Conservation (phyloP, 352 stramenopile genomes). For the Phytophthora litchii region DNA sequence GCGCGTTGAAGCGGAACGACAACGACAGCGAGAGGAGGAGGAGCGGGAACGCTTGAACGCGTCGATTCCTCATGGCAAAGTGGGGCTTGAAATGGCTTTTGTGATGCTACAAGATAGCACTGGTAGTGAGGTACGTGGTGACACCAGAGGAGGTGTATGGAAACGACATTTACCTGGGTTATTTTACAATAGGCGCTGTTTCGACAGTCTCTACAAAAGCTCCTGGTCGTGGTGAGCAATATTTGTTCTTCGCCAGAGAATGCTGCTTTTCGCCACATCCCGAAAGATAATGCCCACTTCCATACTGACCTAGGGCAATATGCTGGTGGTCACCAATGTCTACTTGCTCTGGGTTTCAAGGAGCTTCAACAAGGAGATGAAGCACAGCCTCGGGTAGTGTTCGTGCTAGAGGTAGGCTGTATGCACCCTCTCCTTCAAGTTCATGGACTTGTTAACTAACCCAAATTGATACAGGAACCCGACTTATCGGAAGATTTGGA, state of each 20-base stretch:
- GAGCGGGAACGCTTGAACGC: constrained; percentile 41
- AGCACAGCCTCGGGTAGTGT: constrained; percentile 45
- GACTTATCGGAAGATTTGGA: constrained; percentile 78
- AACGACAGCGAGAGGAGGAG: constrained; percentile 38
- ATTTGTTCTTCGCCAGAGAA: constrained; percentile 80
- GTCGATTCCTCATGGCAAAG: constrained; percentile 41
- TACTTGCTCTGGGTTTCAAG: constrained; percentile 78
- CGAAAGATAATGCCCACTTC: constrained; percentile 75
- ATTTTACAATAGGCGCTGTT: constrained; percentile 31
- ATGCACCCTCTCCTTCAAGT: not conserved
- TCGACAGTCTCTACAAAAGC: constrained; percentile 50
- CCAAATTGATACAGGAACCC: constrained; percentile 52
- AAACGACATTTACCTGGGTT: constrained; percentile 1
- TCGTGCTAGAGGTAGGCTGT: constrained; percentile 62
- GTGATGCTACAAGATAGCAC: constrained; percentile 51
- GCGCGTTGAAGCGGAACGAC: constrained; percentile 41
- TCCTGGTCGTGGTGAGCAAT: constrained; percentile 60
- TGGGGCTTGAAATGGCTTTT: constrained; percentile 50
- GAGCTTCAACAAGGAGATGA: constrained; percentile 58
- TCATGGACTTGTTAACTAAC: not conserved
- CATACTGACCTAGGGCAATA: constrained; percentile 71
- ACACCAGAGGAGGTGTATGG: not conserved
- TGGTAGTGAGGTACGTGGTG: constrained; percentile 27
- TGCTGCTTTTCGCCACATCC: constrained; percentile 69
- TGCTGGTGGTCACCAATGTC: constrained; percentile 57